Conservation (phyloP, 169 alveolate species). For the Cryptosporidium parvum region DNA sequence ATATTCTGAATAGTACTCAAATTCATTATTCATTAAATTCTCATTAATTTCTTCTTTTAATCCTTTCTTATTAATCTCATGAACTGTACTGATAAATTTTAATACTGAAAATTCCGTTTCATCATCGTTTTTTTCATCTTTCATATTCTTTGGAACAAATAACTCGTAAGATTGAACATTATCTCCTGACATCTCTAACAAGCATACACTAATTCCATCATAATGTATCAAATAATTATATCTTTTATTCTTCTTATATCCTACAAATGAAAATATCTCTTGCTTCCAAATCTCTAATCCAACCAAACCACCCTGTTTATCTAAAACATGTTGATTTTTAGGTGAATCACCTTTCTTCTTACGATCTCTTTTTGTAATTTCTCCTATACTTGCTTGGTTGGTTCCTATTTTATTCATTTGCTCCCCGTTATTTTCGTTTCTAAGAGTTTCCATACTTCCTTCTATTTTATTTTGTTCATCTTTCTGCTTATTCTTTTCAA, state of each 20-base stretch:
- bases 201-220: slow-evolving; percentile 56
- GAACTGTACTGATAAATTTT: not conserved
- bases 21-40: not conserved
- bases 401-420: not conserved
- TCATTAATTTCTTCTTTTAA: not conserved
- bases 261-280: slow-evolving; percentile 50
- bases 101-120: not conserved
- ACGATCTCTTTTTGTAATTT: not conserved
- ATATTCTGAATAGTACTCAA: slow-evolving; percentile 30
- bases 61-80: not conserved
- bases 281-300: slow-evolving; percentile 74
- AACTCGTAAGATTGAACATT: slow-evolving; percentile 19
- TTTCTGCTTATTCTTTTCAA: not conserved
- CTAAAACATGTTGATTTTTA: not conserved
- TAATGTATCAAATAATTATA: slow-evolving; percentile 41
- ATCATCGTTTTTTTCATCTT: not conserved
- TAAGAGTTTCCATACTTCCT: not conserved
- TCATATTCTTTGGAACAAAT: slow-evolving; percentile 13
- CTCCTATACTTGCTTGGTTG: not conserved
- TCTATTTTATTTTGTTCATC: not conserved
- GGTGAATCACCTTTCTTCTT: not conserved
- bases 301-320: slow-evolving; percentile 7
- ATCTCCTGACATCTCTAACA: slow-evolving; percentile 36
- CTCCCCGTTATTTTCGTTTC: slow-evolving; percentile 15
- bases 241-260: slow-evolving; percentile 13